Evolutionary conservation across 805 yeast species (phyloP), one percentile per base, ranked within the genome.

Genomic region (Candida manassasensis): DNA sequence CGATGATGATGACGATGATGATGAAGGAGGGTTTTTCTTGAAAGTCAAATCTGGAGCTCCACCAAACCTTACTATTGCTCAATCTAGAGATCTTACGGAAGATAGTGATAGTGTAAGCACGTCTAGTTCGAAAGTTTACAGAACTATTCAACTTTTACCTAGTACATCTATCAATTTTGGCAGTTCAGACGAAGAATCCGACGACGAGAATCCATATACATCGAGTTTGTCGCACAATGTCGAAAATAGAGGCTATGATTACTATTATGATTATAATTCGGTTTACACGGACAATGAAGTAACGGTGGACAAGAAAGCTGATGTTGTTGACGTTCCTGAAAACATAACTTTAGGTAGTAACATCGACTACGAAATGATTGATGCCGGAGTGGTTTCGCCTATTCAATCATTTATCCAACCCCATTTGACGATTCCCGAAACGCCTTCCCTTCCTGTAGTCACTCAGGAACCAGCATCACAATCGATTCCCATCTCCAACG

Each of bases 131-230:
- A 61, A 53, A 41, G 42, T 49, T 10, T 42, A 55, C 35, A 73
- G 74, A 29, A 83, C 86, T 8, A 88, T 89, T 43, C 87, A 86
- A 24, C 67, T 78, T 29, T 61, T 90, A 35, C 97, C 97, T 2
- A 80, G 96, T 2, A 88, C 97, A 0, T 79, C 86, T 0, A 71
- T 90, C 37, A 88, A 89, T 53, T 77, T 77, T 53, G 85, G 86
- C 6, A 76, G 84, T 4, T 65, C 73, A 6, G 79, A 74, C 35
- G 80, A 75, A 39, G 76, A 73, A 36, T 78, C 79, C 42, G 82
- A 78, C 39, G 81, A 75, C 31, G 81, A 75, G 38, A 67, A 63
- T 40, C 69, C 69, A 2, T 67, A 67, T 49, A 66, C 70, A 9
- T 53, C 74, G 44, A 69, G 80, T 52, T 71, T 81, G 33, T 79